A percentile compares a stretch with the other conserved stretches of the same genome.
These are phyloP conservation scores for Phytophthora crassamura DNA, from an alignment of 352 stramenopile genomes.

Conservation along the genomic window DNA sequence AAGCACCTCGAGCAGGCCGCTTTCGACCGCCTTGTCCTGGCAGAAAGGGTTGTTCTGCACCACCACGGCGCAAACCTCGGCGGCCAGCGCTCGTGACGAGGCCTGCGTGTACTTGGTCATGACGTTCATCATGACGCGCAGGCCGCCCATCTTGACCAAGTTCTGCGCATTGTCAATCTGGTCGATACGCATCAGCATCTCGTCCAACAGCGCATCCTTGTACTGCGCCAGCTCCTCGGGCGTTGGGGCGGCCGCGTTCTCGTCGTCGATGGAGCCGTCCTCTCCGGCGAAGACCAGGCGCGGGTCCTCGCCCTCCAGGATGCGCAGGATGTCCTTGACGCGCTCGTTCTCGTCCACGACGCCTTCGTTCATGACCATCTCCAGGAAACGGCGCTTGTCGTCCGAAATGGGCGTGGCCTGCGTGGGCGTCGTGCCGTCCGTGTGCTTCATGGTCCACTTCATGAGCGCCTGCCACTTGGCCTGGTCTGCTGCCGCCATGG, in stretches of 20 bases:
- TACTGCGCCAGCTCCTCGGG: constrained; percentile 80
- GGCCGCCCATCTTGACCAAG: constrained; percentile 86
- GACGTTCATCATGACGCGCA: constrained; percentile 64
- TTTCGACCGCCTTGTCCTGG: constrained; percentile 73
- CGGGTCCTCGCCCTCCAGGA: constrained; percentile 81
- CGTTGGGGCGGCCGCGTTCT: constrained; percentile 42
- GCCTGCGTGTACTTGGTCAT: constrained; percentile 62
- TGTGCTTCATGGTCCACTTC: constrained; percentile 91
- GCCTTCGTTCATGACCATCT: constrained; percentile 85
- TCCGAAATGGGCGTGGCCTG: constrained; percentile 75
- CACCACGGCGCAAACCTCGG: constrained; percentile 81
- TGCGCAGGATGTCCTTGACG: constrained; percentile 85
- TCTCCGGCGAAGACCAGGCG: constrained; percentile 65
- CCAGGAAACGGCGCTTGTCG: constrained; percentile 80
- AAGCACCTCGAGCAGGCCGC: constrained; percentile 70
- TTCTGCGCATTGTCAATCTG: constrained; percentile 91
- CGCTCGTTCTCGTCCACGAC: constrained; percentile 89
- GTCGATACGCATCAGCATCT: constrained; percentile 86
- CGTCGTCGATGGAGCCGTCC: constrained; percentile 43
- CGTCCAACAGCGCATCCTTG: constrained; percentile 82
- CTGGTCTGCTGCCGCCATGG: constrained; percentile 47
- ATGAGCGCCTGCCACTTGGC: constrained; percentile 91
- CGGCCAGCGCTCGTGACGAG: constrained; percentile 67
- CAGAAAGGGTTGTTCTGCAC: constrained; percentile 90
- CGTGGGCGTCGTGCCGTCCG: constrained; percentile 76